Percentiles rank a stretch among this genome's conserved stretches.
phyloP scores from a whole-genome alignment of 495 filamentous ascomycete species.

The Aspergillus egyptiacus region DNA sequence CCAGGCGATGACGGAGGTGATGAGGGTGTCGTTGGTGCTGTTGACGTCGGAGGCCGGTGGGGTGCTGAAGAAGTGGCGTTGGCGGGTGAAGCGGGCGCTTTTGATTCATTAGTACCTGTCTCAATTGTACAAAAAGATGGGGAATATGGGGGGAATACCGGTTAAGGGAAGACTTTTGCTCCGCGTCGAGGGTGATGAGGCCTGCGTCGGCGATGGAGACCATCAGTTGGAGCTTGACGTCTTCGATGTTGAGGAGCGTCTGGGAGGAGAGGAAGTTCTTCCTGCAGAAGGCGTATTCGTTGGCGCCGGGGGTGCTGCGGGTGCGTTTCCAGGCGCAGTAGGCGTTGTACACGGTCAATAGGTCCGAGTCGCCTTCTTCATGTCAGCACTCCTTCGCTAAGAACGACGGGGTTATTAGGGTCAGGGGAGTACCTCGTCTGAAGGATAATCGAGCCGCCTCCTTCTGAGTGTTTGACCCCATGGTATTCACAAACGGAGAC shows the following conservation, averaged over 20 bases:
- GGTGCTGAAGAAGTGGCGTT: slow-evolving; percentile 72
- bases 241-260: slow-evolving; percentile 83
- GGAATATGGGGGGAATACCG: slow-evolving; percentile 30
- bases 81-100: slow-evolving; percentile 49
- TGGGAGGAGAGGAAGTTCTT: slow-evolving; percentile 85
- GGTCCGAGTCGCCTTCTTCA: slow-evolving; percentile 70
- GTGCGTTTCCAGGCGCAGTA: slow-evolving; percentile 82
- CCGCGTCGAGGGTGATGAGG: slow-evolving; percentile 62
- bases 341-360: slow-evolving; percentile 87
- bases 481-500: slow-evolving; percentile 81
- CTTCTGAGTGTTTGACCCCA: slow-evolving; percentile 74
- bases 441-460: slow-evolving; percentile 71
- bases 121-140: too few species aligned
- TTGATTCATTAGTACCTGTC: slow-evolving; percentile 6
- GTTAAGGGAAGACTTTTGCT: slow-evolving; percentile 62
- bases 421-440: slow-evolving; percentile 51
- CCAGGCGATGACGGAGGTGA: slow-evolving; percentile 77
- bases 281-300: slow-evolving; percentile 80
- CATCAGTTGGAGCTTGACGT: slow-evolving; percentile 85
- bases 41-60: slow-evolving; percentile 67
- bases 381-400: neutral
- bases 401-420: neutral
- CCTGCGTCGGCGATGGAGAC: slow-evolving; percentile 76
- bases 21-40: slow-evolving; percentile 68
- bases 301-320: slow-evolving; percentile 56